Evolutionary conservation across 192 early-diverging fungal species (phyloP).

Genomic region (Backusella macrospora): DNA sequence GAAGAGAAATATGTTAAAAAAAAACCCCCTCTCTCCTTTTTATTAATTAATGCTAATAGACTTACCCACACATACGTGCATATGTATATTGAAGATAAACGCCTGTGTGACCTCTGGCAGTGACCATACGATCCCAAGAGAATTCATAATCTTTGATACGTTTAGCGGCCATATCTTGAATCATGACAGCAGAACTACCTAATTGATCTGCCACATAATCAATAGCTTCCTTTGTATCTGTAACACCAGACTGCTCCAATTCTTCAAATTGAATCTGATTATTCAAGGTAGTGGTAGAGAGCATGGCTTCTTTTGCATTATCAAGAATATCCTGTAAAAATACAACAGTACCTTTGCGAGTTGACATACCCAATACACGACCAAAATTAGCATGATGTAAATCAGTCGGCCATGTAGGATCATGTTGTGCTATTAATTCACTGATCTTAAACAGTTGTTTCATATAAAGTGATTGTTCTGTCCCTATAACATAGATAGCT

Average conservation of each 20-base stretch:
- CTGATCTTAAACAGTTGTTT: conserved; percentile 90
- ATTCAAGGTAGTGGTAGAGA: conserved; percentile 64
- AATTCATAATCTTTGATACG: conserved; percentile 93
- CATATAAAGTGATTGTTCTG: conserved; percentile 84
- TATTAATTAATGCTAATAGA: background rate
- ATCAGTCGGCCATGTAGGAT: conserved; percentile 36
- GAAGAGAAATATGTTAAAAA: conserved; percentile 21
- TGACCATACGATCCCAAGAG: conserved; percentile 87
- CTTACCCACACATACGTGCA: conserved; percentile 83
- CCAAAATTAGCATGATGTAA: conserved; percentile 90
- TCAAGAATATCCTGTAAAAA: conserved; percentile 93
- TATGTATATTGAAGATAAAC: conserved; percentile 97
- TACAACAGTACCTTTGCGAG: conserved; percentile 87
- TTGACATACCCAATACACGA: conserved; percentile 89
- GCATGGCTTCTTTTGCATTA: conserved; percentile 77
- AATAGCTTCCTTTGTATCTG: conserved; percentile 43
- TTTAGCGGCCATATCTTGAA: conserved; percentile 85
- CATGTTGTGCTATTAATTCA: conserved; percentile 51
- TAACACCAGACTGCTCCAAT: conserved; percentile 1
- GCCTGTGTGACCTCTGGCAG: conserved; percentile 91
- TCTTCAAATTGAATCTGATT: conserved; percentile 13
- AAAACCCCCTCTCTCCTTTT: background rate
- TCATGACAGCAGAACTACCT: conserved; percentile 84
- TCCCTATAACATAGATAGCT: conserved; percentile 86
- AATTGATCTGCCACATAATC: conserved; percentile 78